phyloP scores from a whole-genome alignment of 768 basidiomycete genomes.

The Sporobolomyces phaffii region DNA sequence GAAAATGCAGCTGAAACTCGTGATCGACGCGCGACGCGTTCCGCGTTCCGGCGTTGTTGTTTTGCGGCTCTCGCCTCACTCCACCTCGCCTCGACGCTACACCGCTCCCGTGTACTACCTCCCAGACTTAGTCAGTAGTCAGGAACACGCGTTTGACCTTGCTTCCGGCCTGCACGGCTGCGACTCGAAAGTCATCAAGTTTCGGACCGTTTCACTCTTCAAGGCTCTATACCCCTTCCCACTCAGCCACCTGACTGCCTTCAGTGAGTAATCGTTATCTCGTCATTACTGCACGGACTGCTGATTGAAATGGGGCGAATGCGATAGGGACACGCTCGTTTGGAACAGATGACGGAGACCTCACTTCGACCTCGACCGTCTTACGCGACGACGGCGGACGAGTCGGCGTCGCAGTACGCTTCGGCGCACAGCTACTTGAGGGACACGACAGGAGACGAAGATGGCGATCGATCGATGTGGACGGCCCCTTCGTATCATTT shows the following conservation, averaged over 20 bases:
- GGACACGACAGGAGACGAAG: constrained; percentile 2
- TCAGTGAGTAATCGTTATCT: neutral
- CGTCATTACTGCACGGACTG: neutral
- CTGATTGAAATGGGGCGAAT: neutral
- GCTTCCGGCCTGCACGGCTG: neutral
- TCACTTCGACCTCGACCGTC: constrained; percentile 4
- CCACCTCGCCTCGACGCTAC: neutral
- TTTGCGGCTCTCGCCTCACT: no score
- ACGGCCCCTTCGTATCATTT: neutral
- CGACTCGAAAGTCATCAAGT: neutral
- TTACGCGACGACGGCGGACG: neutral
- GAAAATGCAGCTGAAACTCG: no score
- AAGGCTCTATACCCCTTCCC: neutral
- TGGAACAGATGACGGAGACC: neutral
- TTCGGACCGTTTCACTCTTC: neutral
- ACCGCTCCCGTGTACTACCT: neutral
- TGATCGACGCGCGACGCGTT: no score
- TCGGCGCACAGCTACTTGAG: constrained; percentile 2
- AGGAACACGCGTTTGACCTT: no score
- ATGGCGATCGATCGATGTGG: constrained; percentile 1
- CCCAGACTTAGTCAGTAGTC: no score
- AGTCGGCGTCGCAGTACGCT: neutral
- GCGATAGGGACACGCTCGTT: neutral
- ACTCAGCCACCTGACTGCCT: constrained; percentile 16
- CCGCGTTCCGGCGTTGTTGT: no score